Percentiles rank a stretch among this genome's conserved stretches.
Conservation (phyloP, 176 grass and related monocot genomes). For the Eremochloa ophiuroides region DNA sequence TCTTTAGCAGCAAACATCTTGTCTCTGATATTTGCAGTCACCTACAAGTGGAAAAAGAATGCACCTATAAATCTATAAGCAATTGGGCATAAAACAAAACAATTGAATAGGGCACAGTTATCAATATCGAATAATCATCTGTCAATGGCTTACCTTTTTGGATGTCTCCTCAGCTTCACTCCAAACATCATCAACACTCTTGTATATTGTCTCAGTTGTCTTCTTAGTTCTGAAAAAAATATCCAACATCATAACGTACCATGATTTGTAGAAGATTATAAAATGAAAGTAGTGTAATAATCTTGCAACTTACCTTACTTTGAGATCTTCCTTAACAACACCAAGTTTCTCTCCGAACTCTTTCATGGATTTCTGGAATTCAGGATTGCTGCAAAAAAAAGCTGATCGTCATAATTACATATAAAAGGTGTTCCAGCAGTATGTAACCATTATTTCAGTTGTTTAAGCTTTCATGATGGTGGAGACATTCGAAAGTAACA, state of each 20-base stretch:
- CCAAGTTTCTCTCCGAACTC: constrained; percentile 87
- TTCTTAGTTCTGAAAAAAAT: constrained; percentile 48
- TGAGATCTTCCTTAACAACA: constrained; percentile 90
- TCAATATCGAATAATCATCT: not conserved
- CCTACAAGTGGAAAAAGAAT: constrained; percentile 27
- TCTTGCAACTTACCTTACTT: constrained; percentile 60
- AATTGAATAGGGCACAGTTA: constrained; percentile 12
- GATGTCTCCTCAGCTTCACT: constrained; percentile 83
- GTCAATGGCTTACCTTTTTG: constrained; percentile 56
- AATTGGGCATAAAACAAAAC: not conserved
- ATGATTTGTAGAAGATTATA: constrained; percentile 5
- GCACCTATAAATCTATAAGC: not conserved
- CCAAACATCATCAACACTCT: constrained; percentile 78
- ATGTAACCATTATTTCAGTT: not conserved
- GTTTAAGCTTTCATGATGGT: not conserved
- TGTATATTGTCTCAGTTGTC: constrained; percentile 72
- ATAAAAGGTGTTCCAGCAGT: not conserved
- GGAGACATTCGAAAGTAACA: not conserved
- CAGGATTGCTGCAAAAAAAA: constrained; percentile 59
- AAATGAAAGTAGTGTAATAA: not conserved
- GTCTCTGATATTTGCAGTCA: constrained; percentile 62
- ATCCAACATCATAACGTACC: not conserved
- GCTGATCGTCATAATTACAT: constrained; percentile 3
- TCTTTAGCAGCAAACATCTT: constrained; percentile 60
- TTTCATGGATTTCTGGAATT: constrained; percentile 88